Base-by-base conservation (phyloP, 768 basidiomycete species). In the Leucogyrophana mollusca region DNA sequence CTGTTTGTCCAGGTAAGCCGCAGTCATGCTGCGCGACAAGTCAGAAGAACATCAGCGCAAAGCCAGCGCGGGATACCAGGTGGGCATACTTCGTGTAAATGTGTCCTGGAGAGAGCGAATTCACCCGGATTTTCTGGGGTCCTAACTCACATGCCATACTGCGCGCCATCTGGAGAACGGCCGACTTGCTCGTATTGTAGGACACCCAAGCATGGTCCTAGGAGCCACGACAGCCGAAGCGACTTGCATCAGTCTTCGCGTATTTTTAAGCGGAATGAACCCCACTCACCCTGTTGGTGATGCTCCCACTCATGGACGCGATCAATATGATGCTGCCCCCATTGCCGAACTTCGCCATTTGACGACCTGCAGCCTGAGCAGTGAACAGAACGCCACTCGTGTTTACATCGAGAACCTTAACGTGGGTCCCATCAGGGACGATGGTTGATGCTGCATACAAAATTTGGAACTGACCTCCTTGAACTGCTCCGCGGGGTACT, bases 71-170 rank as follows among this genome's bases (percentile, higher is more conserved):
- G 21, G 3, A 5, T n/a, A 34, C 22, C 10, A 8, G 9, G 1
- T 22, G 7, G 6, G 61, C 70, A 34, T 45, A 83, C 83, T 70
- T 72, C 4, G 86, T 89, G 57, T 85, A 85, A 21, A 89, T 86
- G 56, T 87, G 77, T 3, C 88, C 87, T 0, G 87, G 87, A 9
- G 87, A 89, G 41, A 90, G 71, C 10, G 82, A 72, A 62, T 90
- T 90, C 48, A 89, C 85, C 3, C 88, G 74, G 40, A 90, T 88
- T 2, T 72, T 66, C 60, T 80, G 69, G 27, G 58, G 66, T 2
- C 85, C 88, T 2, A 90, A 73, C 58, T 90, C 87, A 57, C 85
- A 88, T 3, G 87, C 87, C 85, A 90, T 84, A 61, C 83, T 87
- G 34, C 88, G 78, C 4, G 73, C 81, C 85, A 88, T 88, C 65